These are phyloP conservation scores for Malassezia arunalokei DNA, from an alignment of 1,284 basidiomycete species.

Conservation along the genomic window DNA sequence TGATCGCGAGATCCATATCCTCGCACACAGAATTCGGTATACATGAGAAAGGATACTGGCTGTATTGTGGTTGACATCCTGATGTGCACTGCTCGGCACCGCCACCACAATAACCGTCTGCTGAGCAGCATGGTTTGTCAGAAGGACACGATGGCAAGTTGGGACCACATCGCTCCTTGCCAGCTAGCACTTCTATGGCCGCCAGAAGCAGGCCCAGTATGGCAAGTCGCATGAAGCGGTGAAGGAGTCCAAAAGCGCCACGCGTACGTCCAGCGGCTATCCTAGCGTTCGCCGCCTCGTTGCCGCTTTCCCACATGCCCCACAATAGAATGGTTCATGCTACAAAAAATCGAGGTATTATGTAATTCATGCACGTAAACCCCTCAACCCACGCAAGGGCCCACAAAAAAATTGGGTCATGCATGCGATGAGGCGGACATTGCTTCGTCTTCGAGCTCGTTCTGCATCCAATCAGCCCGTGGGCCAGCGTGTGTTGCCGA, in stretches of 20 bases:
- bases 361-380: no score
- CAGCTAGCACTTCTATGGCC: neutral
- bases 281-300: no score
- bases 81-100: constrained; percentile 32
- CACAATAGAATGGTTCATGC: no score
- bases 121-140: constrained; percentile 29
- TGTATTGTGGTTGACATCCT: constrained; percentile 35
- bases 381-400: no score
- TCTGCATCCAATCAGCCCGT: neutral
- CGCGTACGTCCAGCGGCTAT: no score
- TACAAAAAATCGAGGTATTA: no score
- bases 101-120: constrained; percentile 26
- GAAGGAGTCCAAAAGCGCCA: neutral
- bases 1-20: constrained; percentile 20
- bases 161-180: neutral
- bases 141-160: constrained; percentile 17
- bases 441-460: neutral
- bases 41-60: constrained; percentile 27
- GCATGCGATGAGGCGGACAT: no score
- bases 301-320: no score
- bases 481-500: neutral
- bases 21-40: constrained; percentile 33
- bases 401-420: no score
- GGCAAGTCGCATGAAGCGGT: neutral
- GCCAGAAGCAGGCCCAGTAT: neutral